phyloP scores from a whole-genome alignment of 805 yeast species.

The Ogataea ramenticola region DNA sequence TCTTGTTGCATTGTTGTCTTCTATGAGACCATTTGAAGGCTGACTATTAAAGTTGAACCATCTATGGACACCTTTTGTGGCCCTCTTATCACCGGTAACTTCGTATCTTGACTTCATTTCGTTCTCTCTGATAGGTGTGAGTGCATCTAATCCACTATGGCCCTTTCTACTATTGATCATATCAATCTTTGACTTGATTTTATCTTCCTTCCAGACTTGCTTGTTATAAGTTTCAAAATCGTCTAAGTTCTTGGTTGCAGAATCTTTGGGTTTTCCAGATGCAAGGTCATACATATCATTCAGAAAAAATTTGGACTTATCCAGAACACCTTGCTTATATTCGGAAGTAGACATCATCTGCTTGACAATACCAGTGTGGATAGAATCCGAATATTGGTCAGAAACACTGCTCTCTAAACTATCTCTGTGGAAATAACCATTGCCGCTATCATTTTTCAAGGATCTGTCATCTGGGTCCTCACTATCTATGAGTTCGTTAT shows the following conservation, averaged over 20 bases:
- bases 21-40: no score
- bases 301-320: slow-evolving; percentile 12
- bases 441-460: neutral
- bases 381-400: neutral
- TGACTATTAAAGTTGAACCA: neutral
- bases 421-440: neutral
- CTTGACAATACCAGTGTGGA: neutral
- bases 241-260: slow-evolving; percentile 4
- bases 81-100: neutral
- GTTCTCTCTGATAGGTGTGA: neutral
- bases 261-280: neutral
- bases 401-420: neutral
- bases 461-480: neutral
- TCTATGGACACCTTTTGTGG: neutral
- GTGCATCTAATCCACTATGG: neutral
- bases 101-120: neutral
- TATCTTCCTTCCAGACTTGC: slow-evolving; percentile 18
- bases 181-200: slow-evolving; percentile 13
- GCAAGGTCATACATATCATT: slow-evolving; percentile 18
- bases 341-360: neutral
- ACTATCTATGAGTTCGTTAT: neutral
- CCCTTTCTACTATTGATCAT: slow-evolving; percentile 4
- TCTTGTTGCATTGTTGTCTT: no score
- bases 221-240: slow-evolving; percentile 25
- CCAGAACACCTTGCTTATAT: neutral